phyloP scores from a whole-genome alignment of 2,329 filamentous ascomycete genomes.

The Aspergillus unguis region DNA sequence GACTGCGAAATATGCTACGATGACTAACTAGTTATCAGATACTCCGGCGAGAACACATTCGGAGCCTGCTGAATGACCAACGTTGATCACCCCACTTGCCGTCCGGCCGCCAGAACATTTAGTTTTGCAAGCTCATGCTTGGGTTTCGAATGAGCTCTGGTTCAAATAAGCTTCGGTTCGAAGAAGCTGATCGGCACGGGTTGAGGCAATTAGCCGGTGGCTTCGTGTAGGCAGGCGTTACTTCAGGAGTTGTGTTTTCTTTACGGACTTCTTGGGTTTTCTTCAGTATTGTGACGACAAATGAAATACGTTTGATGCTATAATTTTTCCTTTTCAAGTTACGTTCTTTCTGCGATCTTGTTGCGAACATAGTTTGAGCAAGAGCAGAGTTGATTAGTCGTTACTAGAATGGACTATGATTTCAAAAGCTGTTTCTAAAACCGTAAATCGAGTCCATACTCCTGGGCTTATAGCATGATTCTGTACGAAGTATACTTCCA shows the following conservation, averaged over 20 bases:
- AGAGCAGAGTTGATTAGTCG: not conserved
- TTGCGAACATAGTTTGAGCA: not conserved
- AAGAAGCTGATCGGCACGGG: slow-evolving; percentile 4
- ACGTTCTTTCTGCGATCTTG: not conserved
- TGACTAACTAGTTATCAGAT: slow-evolving; percentile 46
- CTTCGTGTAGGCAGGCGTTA: slow-evolving; percentile 24
- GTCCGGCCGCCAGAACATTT: slow-evolving; percentile 12
- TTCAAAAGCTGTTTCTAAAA: not conserved
- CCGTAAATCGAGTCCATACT: not conserved
- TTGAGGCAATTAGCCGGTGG: slow-evolving; percentile 17
- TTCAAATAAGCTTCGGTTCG: too few relatives aligned
- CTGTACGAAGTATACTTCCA: too few relatives aligned
- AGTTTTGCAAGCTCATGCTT: slow-evolving; percentile 12
- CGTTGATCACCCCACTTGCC: slow-evolving; percentile 14
- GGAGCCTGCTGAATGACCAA: slow-evolving; percentile 47
- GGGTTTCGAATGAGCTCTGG: slow-evolving; percentile 1
- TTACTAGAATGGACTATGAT: slow-evolving; percentile 3
- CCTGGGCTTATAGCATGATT: too few relatives aligned
- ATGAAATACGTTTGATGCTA: slow-evolving; percentile 14
- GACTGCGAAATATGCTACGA: not conserved
- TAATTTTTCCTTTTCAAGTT: slow-evolving; percentile 4
- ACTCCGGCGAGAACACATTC: slow-evolving; percentile 99
- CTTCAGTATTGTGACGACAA: slow-evolving; percentile 16
- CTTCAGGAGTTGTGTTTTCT: slow-evolving; percentile 19
- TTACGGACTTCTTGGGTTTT: slow-evolving; percentile 15